Base-by-base conservation (phyloP, 805 yeast genomes). In the Alloascoidea hylecoeti region DNA sequence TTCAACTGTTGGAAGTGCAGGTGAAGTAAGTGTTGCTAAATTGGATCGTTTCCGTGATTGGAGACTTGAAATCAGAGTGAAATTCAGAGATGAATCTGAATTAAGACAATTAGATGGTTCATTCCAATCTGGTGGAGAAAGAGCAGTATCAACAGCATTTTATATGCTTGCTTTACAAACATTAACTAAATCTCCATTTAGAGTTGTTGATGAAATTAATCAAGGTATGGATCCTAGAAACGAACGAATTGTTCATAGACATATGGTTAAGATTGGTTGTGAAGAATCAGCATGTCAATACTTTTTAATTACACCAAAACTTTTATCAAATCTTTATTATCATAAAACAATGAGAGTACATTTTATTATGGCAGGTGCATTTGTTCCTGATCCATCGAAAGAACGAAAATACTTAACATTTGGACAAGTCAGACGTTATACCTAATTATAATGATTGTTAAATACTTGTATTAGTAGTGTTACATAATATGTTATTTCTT, bases 211-310 rank as follows among this genome's bases (percentile, higher is more conserved):
- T 58, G 99, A 92, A 63, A 94, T 92, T 44, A 92, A 92, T 54
- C 99, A 92, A 60, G 99, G 98, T 46, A 88, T 92, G 97, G 99
- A 92, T 59, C 81, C 94, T 9, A 72, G 72, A 42, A 92, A 92
- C 51, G 98, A 92, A 56, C 72, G 88, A 44, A 66, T 73, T 60
- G 88, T 92, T 2, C 96, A 89, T 53, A 70, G 72, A 44, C 72
- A 83, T 44, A 76, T 92, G 68, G 95, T 89, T 1, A 75, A 80
- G 39, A 76, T 80, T 35, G 89, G 96, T 0, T 83, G 95, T 51
- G 58, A 60, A 3, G 63, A 69, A 42, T 47, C 66, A 44, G 55
- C 70, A 0, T 75, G 94, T 2, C 98, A 92, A 51, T 89, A 86
- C 53, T 86, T 92, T 51, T 64, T 92, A 51, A 83, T 92, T 33